Base-by-base conservation (phyloP, 352 stramenopile species). In the Phytophthora macrochlamydospora region DNA sequence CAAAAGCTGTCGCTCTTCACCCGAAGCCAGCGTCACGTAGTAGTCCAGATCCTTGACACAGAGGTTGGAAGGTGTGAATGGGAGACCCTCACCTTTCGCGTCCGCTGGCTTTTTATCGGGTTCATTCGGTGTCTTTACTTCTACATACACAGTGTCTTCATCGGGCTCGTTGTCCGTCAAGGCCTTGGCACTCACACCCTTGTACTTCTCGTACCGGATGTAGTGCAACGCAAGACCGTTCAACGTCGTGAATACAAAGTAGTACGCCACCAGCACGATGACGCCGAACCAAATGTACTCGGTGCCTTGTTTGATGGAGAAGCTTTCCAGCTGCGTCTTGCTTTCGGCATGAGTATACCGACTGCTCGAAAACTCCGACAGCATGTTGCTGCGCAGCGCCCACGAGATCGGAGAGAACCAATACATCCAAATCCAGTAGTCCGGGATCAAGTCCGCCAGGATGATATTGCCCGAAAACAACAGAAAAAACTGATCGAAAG, bases 271-370 rank as follows among this genome's bases (percentile, higher is more conserved):
- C 2, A 89, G 62, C 0, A 89, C 60, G 2, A 52, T 48, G 3
- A 89, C 64, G 4, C 80, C 78, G 48, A 83, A 63, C 80, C 78
- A 87, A 53, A 87, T 69, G 62, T 74, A 89, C 45, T 68, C 76
- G 2, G 66, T 71, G 11, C 69, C 71, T 40, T 85, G n/a, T 4
- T 52, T 44, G 40, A 83, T 81, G 11, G 76, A 81, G 33, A 83
- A 83, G 24, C 48, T 68, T 2, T 75, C 59, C 8, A 84, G 40
- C 3, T 67, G 51, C 32, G 46, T 51, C 7, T 35, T 11, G 11
- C 68, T 62, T n/a, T 67, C 18, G 0, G 29, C 52, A 31, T 30
- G 4, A 3, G 71, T 70, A 60, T 87, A 87, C 0, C 56, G 49
- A 12, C 69, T 45, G 4, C 62, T 24, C 18, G 18, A 24, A 24